These are phyloP conservation scores for Agastache rugosa DNA, from an alignment of 257 asterid genomes.

Conservation along the genomic window DNA sequence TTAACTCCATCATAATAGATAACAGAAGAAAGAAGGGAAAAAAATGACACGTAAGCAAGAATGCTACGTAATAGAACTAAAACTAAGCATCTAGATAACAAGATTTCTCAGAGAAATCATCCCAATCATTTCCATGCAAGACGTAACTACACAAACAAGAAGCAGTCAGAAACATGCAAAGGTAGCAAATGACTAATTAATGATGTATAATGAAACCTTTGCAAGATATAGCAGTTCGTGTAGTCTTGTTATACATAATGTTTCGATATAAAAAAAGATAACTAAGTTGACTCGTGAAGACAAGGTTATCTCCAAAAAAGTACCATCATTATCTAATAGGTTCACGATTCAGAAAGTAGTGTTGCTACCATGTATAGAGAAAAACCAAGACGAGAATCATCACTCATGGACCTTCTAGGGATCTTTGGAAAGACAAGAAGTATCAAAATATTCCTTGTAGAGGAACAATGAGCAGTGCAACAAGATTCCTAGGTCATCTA, in stretches of 20 bases:
- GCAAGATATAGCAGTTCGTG: background rate
- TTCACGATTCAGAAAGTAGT: background rate
- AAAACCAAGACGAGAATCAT: background rate
- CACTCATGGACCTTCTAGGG: background rate
- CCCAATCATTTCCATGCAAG: slow-evolving; percentile 13
- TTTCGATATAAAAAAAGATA: background rate
- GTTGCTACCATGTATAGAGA: background rate
- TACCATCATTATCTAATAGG: background rate
- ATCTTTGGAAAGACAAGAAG: background rate
- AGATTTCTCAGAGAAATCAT: slow-evolving; percentile 4
- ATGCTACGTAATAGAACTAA: background rate
- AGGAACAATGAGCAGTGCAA: slow-evolving; percentile 7
- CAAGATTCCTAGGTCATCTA: slow-evolving; percentile 2
- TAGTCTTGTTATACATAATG: background rate
- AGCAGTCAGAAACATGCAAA: slow-evolving; percentile 12
- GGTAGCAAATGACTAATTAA: background rate
- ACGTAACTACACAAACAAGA: background rate
- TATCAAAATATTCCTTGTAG: background rate
- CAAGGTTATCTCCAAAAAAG: background rate
- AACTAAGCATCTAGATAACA: background rate
- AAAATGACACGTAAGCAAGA: background rate
- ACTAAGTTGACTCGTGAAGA: slow-evolving; percentile 1
- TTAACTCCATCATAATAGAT: background rate
- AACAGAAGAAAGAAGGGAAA: background rate
- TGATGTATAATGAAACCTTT: slow-evolving; percentile 15